phyloP scores from a whole-genome alignment of 768 basidiomycete genomes.

The Tulasnella sp. region DNA sequence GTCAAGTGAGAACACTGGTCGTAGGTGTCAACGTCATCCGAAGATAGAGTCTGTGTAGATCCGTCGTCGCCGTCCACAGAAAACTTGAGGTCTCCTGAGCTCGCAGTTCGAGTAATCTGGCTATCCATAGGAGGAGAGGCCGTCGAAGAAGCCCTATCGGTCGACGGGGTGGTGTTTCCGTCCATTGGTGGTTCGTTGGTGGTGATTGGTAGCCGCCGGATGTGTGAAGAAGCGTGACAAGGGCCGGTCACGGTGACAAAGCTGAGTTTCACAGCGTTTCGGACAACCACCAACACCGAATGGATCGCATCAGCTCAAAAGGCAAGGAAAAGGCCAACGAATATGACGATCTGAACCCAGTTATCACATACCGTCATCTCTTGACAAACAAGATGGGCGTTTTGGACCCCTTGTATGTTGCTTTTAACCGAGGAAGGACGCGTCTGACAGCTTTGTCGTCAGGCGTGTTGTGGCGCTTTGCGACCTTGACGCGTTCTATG shows the following conservation, averaged over 20 bases:
- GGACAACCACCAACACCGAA: constrained; percentile 10
- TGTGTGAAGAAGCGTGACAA: neutral
- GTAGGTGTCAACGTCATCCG: constrained; percentile 13
- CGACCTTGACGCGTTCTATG: constrained; percentile 86
- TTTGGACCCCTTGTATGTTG: constrained; percentile 39
- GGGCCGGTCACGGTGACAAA: neutral
- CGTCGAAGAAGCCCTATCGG: constrained; percentile 1
- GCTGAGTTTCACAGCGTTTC: neutral
- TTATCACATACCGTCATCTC: constrained; percentile 76
- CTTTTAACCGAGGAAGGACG: neutral
- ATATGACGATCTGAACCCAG: constrained; percentile 52
- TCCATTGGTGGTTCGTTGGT: neutral
- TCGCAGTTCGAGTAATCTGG: neutral
- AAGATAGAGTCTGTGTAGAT: constrained; percentile 18
- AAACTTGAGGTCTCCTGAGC: constrained; percentile 19
- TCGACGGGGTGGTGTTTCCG: constrained; percentile 2
- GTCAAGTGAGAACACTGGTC: constrained; percentile 16
- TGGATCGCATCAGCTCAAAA: constrained; percentile 30
- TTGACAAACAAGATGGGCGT: constrained; percentile 64
- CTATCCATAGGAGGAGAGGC: constrained; percentile 4
- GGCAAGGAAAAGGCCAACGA: constrained; percentile 32
- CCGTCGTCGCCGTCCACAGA: constrained; percentile 19
- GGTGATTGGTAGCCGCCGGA: constrained; percentile 12
- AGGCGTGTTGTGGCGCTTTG: constrained; percentile 64
- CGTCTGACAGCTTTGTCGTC: neutral